phyloP scores from a whole-genome alignment of 768 basidiomycete genomes.

The Amanita polypyramis region DNA sequence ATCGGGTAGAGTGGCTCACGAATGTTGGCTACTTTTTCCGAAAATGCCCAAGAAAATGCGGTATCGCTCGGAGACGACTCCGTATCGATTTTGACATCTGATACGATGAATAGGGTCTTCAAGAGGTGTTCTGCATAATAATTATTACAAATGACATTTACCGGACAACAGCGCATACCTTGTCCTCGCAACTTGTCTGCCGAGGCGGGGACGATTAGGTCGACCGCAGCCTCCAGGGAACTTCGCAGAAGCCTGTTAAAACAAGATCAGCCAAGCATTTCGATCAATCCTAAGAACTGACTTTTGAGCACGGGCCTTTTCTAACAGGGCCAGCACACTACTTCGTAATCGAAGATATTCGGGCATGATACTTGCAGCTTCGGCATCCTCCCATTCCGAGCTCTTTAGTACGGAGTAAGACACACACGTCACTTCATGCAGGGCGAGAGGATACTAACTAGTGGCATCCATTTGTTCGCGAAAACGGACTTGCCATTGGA shows the following conservation, averaged over 20 bases:
- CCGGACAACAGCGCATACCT: conserved; percentile 12
- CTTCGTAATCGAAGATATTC: conserved; percentile 49
- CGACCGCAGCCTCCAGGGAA: conserved; percentile 68
- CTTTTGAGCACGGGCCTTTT: conserved; percentile 71
- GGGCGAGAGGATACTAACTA: conserved; percentile 34
- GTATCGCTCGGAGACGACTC: conserved; percentile 28
- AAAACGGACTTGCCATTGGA: conserved; percentile 51
- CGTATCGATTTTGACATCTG: conserved; percentile 47
- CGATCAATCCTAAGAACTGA: conserved; percentile 21
- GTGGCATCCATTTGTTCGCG: conserved; percentile 49
- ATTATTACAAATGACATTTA: not conserved
- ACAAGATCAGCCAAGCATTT: not conserved
- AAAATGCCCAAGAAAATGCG: conserved; percentile 41
- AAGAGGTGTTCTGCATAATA: conserved; percentile 43
- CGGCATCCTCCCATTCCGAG: conserved; percentile 49
- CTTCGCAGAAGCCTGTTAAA: conserved; percentile 54
- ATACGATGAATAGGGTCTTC: conserved; percentile 74
- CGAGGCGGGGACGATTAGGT: conserved; percentile 39
- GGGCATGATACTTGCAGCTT: conserved; percentile 53
- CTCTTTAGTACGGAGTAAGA: conserved; percentile 24
- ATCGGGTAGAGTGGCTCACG: conserved; percentile 25
- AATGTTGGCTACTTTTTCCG: conserved; percentile 29
- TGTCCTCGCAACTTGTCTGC: conserved; percentile 31
- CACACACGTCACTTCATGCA: not conserved
- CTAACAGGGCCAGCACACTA: conserved; percentile 55